Conservation (phyloP, 139 green algal genomes). For the Trebouxia sp. region DNA sequence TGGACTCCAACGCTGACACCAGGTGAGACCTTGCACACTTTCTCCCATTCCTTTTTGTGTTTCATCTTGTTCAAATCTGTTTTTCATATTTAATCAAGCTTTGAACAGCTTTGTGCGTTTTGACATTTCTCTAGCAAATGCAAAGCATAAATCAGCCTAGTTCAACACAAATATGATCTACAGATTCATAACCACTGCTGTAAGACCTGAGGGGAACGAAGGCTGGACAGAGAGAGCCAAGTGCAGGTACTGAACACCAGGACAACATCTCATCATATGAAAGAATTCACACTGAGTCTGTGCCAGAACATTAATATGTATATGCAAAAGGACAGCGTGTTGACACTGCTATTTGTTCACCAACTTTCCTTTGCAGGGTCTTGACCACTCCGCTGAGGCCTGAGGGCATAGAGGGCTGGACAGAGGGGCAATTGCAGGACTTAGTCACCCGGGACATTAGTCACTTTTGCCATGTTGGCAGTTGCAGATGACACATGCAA, state of each 20-base stretch:
- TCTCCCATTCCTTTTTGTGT: neutral
- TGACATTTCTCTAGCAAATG: too few relatives aligned
- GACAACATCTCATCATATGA: conserved; percentile 50
- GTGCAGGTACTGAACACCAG: conserved; percentile 41
- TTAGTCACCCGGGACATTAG: conserved; percentile 50
- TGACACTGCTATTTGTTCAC: too few relatives aligned
- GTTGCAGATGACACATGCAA: neutral
- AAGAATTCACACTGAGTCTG: neutral
- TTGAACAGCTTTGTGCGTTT: too few relatives aligned
- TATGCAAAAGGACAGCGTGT: too few relatives aligned
- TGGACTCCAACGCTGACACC: conserved; percentile 49
- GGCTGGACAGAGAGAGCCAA: conserved; percentile 47
- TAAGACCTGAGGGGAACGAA: conserved; percentile 50
- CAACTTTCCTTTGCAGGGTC: too few relatives aligned
- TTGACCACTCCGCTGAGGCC: conserved; percentile 47
- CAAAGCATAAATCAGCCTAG: too few relatives aligned
- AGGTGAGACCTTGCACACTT: neutral
- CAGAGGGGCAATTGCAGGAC: conserved; percentile 38
- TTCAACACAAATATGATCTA: too few relatives aligned
- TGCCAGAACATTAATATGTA: too few relatives aligned
- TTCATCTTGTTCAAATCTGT: neutral
- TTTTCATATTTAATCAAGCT: neutral
- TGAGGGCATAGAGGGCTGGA: conserved; percentile 53
- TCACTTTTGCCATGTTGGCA: conserved; percentile 46
- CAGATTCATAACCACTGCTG: conserved; percentile 51